These are phyloP conservation scores for Solanum okadae DNA, from an alignment of 257 asterid genomes.

Conservation along the genomic window DNA sequence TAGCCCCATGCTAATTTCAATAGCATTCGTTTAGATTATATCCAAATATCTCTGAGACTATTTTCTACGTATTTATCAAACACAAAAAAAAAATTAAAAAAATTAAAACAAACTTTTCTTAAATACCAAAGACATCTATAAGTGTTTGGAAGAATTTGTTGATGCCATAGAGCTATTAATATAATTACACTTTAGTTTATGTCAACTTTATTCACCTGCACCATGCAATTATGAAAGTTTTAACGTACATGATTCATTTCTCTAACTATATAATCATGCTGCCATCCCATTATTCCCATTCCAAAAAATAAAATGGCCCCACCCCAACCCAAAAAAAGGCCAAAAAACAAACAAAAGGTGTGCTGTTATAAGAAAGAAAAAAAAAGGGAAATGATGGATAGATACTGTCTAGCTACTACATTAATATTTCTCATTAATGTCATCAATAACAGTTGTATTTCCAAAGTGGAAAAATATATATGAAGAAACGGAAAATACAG, in stretches of 20 bases:
- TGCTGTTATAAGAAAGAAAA: not conserved
- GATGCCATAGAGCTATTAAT: not conserved
- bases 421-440: not conserved
- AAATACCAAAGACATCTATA: not conserved
- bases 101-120: too few species aligned
- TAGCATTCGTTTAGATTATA: not conserved
- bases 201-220: conserved; percentile 1
- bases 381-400: not conserved
- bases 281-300: not conserved
- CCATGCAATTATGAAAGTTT: not conserved
- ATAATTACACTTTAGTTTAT: not conserved
- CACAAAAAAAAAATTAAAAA: too few species aligned
- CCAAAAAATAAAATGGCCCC: not conserved
- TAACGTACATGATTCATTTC: not conserved
- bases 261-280: not conserved
- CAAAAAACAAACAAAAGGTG: not conserved
- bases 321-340: not conserved
- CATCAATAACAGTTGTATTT: not conserved
- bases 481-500: not conserved
- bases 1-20: not conserved
- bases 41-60: not conserved
- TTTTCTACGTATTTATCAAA: too few species aligned
- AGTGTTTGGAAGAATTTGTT: not conserved
- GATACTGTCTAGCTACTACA: not conserved
- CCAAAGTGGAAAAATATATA: not conserved